These are phyloP conservation scores for Mycocentrospora acerina DNA, from an alignment of 2,329 filamentous ascomycete species.

Conservation along the genomic window DNA sequence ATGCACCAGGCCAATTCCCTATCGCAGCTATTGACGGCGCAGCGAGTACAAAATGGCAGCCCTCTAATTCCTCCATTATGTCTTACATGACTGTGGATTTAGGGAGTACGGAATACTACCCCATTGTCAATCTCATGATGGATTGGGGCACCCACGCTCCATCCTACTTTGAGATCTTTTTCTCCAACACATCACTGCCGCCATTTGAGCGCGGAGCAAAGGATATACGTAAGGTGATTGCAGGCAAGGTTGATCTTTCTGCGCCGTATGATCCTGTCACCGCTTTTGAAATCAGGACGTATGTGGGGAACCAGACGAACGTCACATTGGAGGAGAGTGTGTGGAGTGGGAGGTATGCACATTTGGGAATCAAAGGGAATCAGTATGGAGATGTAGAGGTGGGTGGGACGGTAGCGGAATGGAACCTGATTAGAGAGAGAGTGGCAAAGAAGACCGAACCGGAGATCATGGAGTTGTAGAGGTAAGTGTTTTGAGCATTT, in stretches of 20 bases:
- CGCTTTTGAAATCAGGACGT: constrained; percentile 42
- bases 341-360: constrained; percentile 49
- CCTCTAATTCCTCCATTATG: constrained; percentile 51
- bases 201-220: constrained; percentile 12
- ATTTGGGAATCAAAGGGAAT: constrained; percentile 53
- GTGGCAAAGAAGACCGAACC: too few relatives aligned
- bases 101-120: constrained; percentile 36
- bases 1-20: constrained; percentile 67
- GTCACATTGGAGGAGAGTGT: constrained; percentile 42
- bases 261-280: constrained; percentile 43
- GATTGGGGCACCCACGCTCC: constrained; percentile 63
- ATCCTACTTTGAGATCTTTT: constrained; percentile 53
- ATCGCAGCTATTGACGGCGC: constrained; percentile 67
- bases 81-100: constrained; percentile 61
- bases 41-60: constrained; percentile 67
- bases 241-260: constrained; percentile 41
- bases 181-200: constrained; percentile 52
- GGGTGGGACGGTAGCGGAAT: constrained; percentile 58
- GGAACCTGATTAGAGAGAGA: constrained; percentile 40
- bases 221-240: constrained; percentile 19
- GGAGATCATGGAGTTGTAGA: too few relatives aligned
- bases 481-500: too few relatives aligned
- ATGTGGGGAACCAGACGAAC: constrained; percentile 50
- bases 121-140: constrained; percentile 55
- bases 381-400: constrained; percentile 38